Evolutionary conservation across 1,284 basidiomycete genomes (phyloP), one percentile per base, ranked within the genome.

Genomic region (Cutaneotrichosporon sp.): DNA sequence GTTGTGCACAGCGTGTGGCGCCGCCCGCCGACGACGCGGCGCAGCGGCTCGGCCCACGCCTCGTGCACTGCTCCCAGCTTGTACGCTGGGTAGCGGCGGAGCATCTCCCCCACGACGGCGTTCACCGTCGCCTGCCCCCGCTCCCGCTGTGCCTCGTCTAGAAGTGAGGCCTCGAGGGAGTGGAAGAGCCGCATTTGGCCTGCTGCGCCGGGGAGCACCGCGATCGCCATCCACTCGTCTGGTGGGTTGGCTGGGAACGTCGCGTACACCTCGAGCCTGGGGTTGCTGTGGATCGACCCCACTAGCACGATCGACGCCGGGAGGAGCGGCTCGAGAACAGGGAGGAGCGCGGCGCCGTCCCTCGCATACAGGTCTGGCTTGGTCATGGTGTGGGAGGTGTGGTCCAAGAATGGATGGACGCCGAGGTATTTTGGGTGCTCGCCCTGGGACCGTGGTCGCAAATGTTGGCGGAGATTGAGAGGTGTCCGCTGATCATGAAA

Each of bases 181-280:
- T 66, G 67, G 58, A 62, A 69, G 7, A 68, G 11, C 6, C 72
- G 63, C 9, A 65, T 53, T 43, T 72, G 72, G 43, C 56, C 45
- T 6, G 58, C 54, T 0, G 70, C 65, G 9, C 34, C 24, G 0
- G 61, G 65, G 1, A 72, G 63, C 3, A 60, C 60, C 11, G 66
- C 49, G 25, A 67, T 49, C 1, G 64, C 58, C 20, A 66, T 51
- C 68, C 68, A 73, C 8, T 58, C 33, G 18, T 18, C 20, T 24
- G 49, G 47, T 7, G 51, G 50, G 27, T 20, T 5, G 34, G 50
- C 18, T 5, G 54, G 60, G 36, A 62, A 65, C 2, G 56, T 54
- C 3, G 63, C 57, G 22, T 42, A 59, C 8, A 65, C 42, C 1
- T 45, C 33, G 7, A 59, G 43, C 5, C 38, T 52, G 0, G 54